phyloP scores from a whole-genome alignment of 2,329 filamentous ascomycete genomes.

The Triangularia setosa region DNA sequence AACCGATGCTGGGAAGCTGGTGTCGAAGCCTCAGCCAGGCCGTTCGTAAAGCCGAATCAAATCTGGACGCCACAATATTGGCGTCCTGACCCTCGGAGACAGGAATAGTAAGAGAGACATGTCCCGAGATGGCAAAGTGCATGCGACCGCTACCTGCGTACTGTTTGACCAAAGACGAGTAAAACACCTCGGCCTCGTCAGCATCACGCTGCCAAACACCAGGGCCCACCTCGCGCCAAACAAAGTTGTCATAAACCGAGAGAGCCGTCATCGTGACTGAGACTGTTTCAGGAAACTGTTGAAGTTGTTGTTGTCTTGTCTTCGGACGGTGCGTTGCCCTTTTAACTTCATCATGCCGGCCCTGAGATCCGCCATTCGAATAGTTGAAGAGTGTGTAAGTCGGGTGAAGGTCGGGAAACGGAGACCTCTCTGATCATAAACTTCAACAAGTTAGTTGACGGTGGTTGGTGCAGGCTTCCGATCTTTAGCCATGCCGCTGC shows the following conservation, averaged over 20 bases:
- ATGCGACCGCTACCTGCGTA: slow-evolving; percentile 37
- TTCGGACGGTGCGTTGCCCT: neutral
- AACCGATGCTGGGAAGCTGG: slow-evolving; percentile 34
- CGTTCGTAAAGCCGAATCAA: slow-evolving; percentile 29
- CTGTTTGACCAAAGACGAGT: slow-evolving; percentile 33
- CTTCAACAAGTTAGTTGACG: neutral
- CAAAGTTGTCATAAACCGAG: slow-evolving; percentile 1
- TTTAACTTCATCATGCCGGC: neutral
- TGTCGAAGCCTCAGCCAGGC: slow-evolving; percentile 35
- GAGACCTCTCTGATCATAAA: neutral
- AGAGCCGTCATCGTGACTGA: neutral
- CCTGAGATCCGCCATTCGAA: neutral
- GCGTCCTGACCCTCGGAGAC: neutral
- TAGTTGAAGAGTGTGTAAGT: neutral
- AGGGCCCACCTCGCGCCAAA: slow-evolving; percentile 28
- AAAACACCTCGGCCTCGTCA: slow-evolving; percentile 41
- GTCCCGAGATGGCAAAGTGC: slow-evolving; percentile 41
- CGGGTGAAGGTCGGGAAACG: neutral
- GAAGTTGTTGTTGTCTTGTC: neutral
- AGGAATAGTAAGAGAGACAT: slow-evolving; percentile 30
- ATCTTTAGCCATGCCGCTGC: neutral
- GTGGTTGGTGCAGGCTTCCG: neutral
- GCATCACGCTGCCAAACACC: slow-evolving; percentile 34
- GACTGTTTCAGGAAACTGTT: neutral
- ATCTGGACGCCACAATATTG: slow-evolving; percentile 1